phyloP scores from a whole-genome alignment of 768 basidiomycete species.

The Pleurotus djamor region DNA sequence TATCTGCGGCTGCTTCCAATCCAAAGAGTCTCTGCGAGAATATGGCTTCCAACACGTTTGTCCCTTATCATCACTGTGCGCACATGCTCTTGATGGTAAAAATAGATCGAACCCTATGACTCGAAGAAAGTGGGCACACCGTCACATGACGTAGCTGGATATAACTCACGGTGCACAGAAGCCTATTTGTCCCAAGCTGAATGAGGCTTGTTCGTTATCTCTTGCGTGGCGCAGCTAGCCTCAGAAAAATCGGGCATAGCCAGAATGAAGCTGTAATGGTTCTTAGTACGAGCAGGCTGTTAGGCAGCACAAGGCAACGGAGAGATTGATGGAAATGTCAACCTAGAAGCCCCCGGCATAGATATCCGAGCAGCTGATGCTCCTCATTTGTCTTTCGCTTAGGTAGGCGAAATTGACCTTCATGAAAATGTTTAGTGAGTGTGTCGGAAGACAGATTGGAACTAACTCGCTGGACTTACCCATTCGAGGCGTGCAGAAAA shows the following conservation, averaged over 20 bases:
- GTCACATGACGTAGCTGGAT: neutral
- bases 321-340: neutral
- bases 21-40: too few species aligned
- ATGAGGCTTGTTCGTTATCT: neutral
- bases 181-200: neutral
- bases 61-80: neutral
- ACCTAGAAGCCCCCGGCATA: neutral
- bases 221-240: neutral
- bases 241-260: neutral
- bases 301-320: neutral
- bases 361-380: neutral
- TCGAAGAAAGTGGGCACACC: neutral
- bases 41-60: neutral
- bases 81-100: neutral
- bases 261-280: neutral
- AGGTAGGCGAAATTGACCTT: neutral
- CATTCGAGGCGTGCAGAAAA: too few species aligned
- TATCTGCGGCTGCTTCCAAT: too few species aligned
- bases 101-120: neutral
- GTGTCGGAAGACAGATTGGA: too few species aligned
- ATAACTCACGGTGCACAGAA: neutral
- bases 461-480: too few species aligned
- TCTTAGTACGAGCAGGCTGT: neutral
- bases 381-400: neutral
- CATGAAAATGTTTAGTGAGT: too few species aligned